Conservation (phyloP, 2,329 filamentous ascomycete genomes). For the Xenosphaeropsis pyriputrescens region DNA sequence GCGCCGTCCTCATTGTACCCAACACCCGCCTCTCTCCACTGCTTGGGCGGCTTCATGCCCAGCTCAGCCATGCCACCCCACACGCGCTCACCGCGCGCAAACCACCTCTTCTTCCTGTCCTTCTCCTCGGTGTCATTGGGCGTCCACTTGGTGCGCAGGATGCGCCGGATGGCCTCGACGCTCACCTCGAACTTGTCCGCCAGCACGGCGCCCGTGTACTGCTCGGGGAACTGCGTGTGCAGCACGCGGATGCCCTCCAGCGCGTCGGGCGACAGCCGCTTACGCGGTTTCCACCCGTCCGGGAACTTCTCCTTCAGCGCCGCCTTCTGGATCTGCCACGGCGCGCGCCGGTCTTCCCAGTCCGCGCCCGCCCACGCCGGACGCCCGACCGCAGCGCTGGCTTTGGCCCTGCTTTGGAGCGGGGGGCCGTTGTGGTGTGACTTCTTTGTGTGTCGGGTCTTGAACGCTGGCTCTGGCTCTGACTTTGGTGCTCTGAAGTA, state of each 20-base stretch:
- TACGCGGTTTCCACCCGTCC: constrained; percentile 68
- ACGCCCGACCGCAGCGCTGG: too few species aligned
- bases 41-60: constrained; percentile 44
- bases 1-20: constrained; percentile 8
- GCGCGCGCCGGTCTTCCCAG: constrained; percentile 17
- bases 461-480: too few species aligned
- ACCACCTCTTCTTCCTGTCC: constrained; percentile 44
- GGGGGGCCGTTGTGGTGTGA: too few species aligned
- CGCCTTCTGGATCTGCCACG: constrained; percentile 65
- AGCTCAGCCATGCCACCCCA: constrained; percentile 45
- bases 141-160: constrained; percentile 67
- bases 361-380: too few species aligned
- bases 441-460: too few species aligned
- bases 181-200: constrained; percentile 75
- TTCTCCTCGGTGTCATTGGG: constrained; percentile 41
- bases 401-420: too few species aligned
- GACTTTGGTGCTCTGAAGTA: too few species aligned
- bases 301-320: constrained; percentile 67
- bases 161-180: constrained; percentile 72
- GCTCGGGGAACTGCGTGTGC: constrained; percentile 59
- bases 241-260: constrained; percentile 79
- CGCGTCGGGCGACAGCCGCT: constrained; percentile 82
- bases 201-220: constrained; percentile 61
- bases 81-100: constrained; percentile 40
- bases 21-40: constrained; percentile 32